Conservation (phyloP, 805 yeast species). For the Yamadazyma insecticola region DNA sequence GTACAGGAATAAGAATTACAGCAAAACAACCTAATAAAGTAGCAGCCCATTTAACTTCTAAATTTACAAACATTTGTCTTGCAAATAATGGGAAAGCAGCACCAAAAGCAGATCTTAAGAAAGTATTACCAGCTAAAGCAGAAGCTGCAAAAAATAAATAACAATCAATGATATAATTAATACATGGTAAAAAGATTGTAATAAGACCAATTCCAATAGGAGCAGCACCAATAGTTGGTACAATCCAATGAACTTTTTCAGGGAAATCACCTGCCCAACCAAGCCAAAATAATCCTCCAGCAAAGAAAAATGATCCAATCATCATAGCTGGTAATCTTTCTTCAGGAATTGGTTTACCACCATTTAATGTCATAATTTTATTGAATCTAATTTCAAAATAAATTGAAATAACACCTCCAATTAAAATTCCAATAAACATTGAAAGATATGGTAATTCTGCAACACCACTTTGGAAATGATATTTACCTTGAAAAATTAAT, state of each 20-base stretch:
- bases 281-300: constrained; percentile 80
- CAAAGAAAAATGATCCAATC: constrained; percentile 64
- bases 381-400: constrained; percentile 52
- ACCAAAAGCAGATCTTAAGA: constrained; percentile 54
- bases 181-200: constrained; percentile 53
- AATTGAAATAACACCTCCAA: constrained; percentile 54
- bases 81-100: constrained; percentile 62
- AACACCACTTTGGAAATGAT: constrained; percentile 56
- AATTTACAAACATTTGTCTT: constrained; percentile 43
- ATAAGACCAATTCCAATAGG: constrained; percentile 44
- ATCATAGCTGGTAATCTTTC: constrained; percentile 77
- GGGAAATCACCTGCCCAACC: constrained; percentile 84
- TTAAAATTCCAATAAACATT: constrained; percentile 60
- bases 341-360: constrained; percentile 66
- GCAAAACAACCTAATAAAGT: constrained; percentile 52
- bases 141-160: constrained; percentile 57
- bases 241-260: constrained; percentile 72
- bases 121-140: constrained; percentile 61
- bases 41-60: constrained; percentile 53
- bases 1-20: constrained; percentile 50
- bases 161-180: constrained; percentile 59
- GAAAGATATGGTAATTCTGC: constrained; percentile 79
- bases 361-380: constrained; percentile 44
- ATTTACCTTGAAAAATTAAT: constrained; percentile 47
- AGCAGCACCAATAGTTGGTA: constrained; percentile 46